phyloP scores from a whole-genome alignment of 768 basidiomycete genomes.

The Tephrocybe sp. region DNA sequence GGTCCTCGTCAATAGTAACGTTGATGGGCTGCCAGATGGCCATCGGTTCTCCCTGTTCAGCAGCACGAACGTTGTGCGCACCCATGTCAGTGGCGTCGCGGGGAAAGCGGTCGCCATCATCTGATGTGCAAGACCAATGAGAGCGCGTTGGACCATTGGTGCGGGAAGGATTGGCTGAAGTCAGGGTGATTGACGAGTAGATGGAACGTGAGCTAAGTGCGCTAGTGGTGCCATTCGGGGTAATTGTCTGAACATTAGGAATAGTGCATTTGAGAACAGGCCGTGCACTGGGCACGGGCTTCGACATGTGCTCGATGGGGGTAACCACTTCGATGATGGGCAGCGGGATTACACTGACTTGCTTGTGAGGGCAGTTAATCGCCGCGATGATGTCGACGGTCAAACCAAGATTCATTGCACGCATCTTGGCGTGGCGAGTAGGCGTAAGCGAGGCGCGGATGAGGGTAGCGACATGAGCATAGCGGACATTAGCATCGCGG shows the following conservation, averaged over 20 bases:
- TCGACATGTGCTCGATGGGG: constrained; percentile 10
- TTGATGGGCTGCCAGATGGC: constrained; percentile 19
- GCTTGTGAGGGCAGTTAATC: constrained; percentile 31
- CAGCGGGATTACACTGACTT: constrained; percentile 38
- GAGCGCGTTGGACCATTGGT: constrained; percentile 14
- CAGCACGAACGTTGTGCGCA: constrained; percentile 8
- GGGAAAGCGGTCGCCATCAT: constrained; percentile 9
- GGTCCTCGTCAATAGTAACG: constrained; percentile 24
- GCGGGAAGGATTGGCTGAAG: constrained; percentile 3
- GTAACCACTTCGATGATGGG: constrained; percentile 30
- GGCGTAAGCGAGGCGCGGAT: constrained; percentile 32
- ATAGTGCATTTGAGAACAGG: constrained; percentile 24
- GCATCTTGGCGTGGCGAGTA: constrained; percentile 47
- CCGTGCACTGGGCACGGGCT: constrained; percentile 6
- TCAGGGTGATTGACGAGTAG: constrained; percentile 6
- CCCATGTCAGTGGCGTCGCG: constrained; percentile 6
- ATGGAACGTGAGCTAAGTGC: constrained; percentile 8
- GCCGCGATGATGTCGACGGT: constrained; percentile 41
- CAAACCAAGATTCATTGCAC: constrained; percentile 42
- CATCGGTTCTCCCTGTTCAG: constrained; percentile 6
- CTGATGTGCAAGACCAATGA: constrained; percentile 12
- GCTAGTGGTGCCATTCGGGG: constrained; percentile 22
- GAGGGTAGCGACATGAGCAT: constrained; percentile 33
- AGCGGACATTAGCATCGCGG: constrained; percentile 40
- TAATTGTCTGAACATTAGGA: constrained; percentile 19